Evolutionary conservation across 176 grass and related monocot genomes (phyloP), one percentile per base, ranked within the genome.

Genomic region (Ananas comosus): DNA sequence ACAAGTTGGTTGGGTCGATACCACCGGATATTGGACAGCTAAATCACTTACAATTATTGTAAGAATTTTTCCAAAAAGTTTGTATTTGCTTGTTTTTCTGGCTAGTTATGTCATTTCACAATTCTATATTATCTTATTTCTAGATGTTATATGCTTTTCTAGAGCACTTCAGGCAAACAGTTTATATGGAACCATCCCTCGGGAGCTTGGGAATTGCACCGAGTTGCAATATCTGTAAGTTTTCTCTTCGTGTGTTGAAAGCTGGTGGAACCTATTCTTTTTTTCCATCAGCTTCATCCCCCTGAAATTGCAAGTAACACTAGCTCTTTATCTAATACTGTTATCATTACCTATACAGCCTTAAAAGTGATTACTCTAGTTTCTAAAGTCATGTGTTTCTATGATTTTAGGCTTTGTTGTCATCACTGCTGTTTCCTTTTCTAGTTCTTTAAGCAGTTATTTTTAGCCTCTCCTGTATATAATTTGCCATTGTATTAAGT

Each of bases 161-260:
- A 99, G 95, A 77, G 91, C 90, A 51, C 75, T 99, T 58, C 87
- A 99, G 78, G 95, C 80, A 8, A 99, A 99, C 72, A 99, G 95
- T 65, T 82, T 99, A 79, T 99, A 94, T 50, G 90, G 95, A 77
- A 81, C 76, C 73, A 88, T 99, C 17, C 95, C 95, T 53, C 95
- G 87, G 68, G 95, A 91, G 71, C 64, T 99, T 22, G 95, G 90
- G 65, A 99, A 99, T 42, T 99, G 95, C 84, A 88, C 85, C 21
- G 58, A 85, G 68, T 75, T 99, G 72, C 82, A 94, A 75, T 78
- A 80, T 80, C 51, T 99, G 95, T 99, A 84, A 88, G 87, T 86
- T 64, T 65, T 73, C 49, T 42, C 21, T 33, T 47, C n/a, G 33
- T 75, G 29, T 51, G 49, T 73, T 52, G 2, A 28, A 63, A n/a